These are phyloP conservation scores for Beta macrorhiza DNA, from an alignment of 179 eudicot genomes.

Conservation along the genomic window DNA sequence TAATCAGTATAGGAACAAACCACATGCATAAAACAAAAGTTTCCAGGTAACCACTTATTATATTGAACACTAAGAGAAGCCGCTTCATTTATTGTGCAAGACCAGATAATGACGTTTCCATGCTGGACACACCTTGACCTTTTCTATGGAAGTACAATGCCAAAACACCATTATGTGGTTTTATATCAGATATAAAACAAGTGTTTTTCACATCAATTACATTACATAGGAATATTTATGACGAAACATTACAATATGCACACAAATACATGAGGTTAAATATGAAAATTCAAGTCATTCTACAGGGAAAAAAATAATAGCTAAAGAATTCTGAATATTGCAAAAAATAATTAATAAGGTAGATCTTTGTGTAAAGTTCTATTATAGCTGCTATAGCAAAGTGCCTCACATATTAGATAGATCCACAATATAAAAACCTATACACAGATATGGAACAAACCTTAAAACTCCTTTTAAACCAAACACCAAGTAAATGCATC, in stretches of 20 bases:
- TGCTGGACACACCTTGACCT: constrained; percentile 1
- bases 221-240: not conserved
- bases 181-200: not conserved
- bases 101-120: not conserved
- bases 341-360: not conserved
- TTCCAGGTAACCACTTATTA: not conserved
- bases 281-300: not conserved
- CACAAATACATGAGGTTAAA: not conserved
- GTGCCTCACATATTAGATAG: not conserved
- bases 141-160: not conserved
- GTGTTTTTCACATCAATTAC: not conserved
- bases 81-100: not conserved
- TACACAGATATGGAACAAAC: not conserved
- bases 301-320: no score
- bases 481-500: not conserved
- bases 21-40: not conserved
- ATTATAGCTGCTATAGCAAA: not conserved
- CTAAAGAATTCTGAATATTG: no score
- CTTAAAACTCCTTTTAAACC: not conserved
- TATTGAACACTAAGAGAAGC: not conserved
- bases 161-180: not conserved
- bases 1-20: not conserved
- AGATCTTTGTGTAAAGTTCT: not conserved
- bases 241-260: not conserved
- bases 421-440: not conserved